Evolutionary conservation across 768 basidiomycete genomes (phyloP), one percentile per base, ranked within the genome.

Genomic region (Lyophyllum decastes): DNA sequence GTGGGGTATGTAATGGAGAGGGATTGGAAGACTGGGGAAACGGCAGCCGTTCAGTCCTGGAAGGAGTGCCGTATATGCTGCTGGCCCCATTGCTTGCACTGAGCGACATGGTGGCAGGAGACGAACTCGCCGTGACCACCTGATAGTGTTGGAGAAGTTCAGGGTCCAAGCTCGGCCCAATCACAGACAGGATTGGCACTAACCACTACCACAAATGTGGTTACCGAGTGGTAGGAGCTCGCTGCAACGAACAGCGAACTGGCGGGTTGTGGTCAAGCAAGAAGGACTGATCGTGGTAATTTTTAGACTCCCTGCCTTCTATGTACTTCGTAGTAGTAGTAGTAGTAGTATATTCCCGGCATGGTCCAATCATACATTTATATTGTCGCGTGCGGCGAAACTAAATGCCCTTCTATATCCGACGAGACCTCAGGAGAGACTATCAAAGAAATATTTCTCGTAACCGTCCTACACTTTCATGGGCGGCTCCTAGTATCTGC

Each of bases 1-100:
- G 60, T n/a, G 57, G 60, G 26, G 66, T 68, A 4, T 72, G 69
- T 0, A 63, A 70, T 52, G 75, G 74, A 17, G 76, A 76, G 26
- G 70, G 72, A 9, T 72, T 64, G 3, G 70, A 61, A 12, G 69
- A 68, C 45, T 68, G 69, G n/a, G 76, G 73, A 61, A 73, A 75
- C 17, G 70, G 72, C 30, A 70, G 64, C 27, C 75, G 71, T 53
- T 77, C 74, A 49, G 63, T 64, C 60, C 71, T 70, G 21, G 70
- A 68, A 25, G 75, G 73, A 48, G 72, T 75, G 14, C 63, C 60
- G 26, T 70, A 61, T 34, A 69, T 58, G 46, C 61, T 66, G 52
- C 44, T 52, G 30, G 63, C 52, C 24, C 57, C 61, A 33, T 58
- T 56, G 24, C 63, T 45, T 25, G 58, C 50, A 48, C 21, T 56